Conservation (phyloP, 139 green algal genomes). For the Coccomyxa sp. region DNA sequence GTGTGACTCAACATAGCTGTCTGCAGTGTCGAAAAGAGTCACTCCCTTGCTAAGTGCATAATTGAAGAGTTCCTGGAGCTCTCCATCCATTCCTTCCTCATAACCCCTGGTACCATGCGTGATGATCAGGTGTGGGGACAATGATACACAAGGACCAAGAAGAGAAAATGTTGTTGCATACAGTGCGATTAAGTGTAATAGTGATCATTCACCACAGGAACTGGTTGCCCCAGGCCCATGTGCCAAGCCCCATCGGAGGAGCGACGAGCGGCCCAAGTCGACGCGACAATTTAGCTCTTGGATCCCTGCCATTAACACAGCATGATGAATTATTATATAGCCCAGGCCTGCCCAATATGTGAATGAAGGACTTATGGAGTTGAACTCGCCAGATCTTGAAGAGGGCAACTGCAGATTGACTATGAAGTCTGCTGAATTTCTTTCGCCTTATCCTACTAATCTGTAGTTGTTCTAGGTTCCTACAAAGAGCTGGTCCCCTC, state of each 20-base stretch:
- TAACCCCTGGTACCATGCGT: conserved; percentile 59
- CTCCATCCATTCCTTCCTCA: conserved; percentile 71
- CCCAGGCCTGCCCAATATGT: not conserved
- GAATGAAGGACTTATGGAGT: not conserved
- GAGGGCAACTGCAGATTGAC: not conserved
- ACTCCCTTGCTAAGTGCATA: conserved; percentile 60
- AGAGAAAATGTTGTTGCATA: too few species aligned
- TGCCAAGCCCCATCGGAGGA: conserved; percentile 69
- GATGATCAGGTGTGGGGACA: not conserved
- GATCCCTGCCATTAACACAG: not conserved
- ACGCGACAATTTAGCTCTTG: conserved; percentile 17
- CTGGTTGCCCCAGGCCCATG: conserved; percentile 52
- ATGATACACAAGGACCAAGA: not conserved
- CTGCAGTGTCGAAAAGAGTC: conserved; percentile 84
- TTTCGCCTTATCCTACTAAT: not conserved
- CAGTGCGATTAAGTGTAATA: too few species aligned
- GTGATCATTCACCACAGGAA: conserved; percentile 4
- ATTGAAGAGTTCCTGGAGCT: conserved; percentile 92
- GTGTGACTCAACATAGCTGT: conserved; percentile 62
- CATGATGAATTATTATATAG: not conserved
- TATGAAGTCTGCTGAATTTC: not conserved
- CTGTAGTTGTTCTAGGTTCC: too few species aligned
- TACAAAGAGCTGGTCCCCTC: too few species aligned
- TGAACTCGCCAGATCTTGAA: not conserved
- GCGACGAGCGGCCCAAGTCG: conserved; percentile 45